phyloP scores from a whole-genome alignment of 2,329 filamentous ascomycete species.

The Fusarium foetens region DNA sequence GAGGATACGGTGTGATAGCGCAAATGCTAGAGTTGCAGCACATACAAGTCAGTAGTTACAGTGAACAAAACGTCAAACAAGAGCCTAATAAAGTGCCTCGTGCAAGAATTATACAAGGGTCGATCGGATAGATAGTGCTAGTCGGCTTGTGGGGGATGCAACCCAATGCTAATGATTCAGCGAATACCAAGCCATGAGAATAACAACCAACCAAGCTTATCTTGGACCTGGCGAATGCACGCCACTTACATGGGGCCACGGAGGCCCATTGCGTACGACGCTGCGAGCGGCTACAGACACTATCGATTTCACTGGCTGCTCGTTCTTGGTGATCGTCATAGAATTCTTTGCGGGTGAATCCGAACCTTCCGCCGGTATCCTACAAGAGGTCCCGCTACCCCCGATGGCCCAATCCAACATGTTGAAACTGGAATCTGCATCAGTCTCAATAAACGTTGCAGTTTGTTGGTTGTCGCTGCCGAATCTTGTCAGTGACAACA shows the following conservation, averaged over 20 bases:
- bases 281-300: neutral
- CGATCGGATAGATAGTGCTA: conserved; percentile 3
- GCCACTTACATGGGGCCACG: conserved; percentile 18
- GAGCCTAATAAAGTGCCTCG: neutral
- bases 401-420: neutral
- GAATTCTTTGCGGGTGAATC: neutral
- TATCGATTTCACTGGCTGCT: neutral
- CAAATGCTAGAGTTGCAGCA: neutral
- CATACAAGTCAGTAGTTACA: neutral
- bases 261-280: conserved; percentile 12
- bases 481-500: neutral
- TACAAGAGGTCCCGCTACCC: conserved; percentile 9
- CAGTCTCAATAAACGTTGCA: neutral
- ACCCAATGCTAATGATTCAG: neutral
- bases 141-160: conserved; percentile 20
- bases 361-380: neutral
- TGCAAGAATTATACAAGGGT: neutral
- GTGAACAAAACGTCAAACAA: neutral
- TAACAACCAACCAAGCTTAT: conserved; percentile 11
- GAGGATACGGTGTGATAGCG: conserved; percentile 10
- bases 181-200: conserved; percentile 14
- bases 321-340: conserved; percentile 6
- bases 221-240: conserved; percentile 1
- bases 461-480: neutral
- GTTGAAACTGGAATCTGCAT: neutral